Evolutionary conservation across 441 rosid genomes (phyloP), one percentile per base, ranked within the genome.

Genomic region (Sinapis alba): DNA sequence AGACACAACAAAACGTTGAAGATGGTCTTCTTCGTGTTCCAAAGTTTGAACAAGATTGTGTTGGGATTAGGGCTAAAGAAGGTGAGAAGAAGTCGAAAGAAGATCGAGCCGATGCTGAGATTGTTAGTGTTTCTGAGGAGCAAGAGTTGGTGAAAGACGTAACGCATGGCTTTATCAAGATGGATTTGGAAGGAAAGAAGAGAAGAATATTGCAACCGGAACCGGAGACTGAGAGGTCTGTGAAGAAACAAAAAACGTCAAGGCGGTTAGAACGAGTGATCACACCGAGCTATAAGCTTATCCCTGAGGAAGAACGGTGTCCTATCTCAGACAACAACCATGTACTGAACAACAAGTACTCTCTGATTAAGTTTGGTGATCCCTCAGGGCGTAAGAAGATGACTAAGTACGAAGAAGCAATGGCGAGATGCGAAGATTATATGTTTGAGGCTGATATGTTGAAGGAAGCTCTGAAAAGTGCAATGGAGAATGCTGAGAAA

Each of bases 281-380:
- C n/a, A n/a, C 67, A 36, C 67, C 15, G 9, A 63, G 51, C 67
- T 36, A 62, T 21, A 20, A 0, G 13, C 12, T 63, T 13, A 63
- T 63, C 10, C 51, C 68, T 10, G 20, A 63, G 32, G 53, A 63
- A 13, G 53, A 38, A 3, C 53, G 1, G 68, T 13, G 19, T 63
- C 16, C 47, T 0, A 27, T 16, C 16, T 43, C 50, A 43, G 6
- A 38, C 15, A n/a, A n/a, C 45, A 3, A n/a, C n/a, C n/a, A 38
- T n/a, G 50, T 43, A 43, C 65, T 61, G 65, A 61, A 61, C 65
- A 61, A 32, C 65, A 5, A 61, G 47, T 61, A 7, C 5, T 1
- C 26, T 61, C 45, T 30, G 15, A 10, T 5, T 9, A 10, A 1
- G 1, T 18, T 30, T 61, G 3, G 9, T 28, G 21, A 9, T 28